Conservation (phyloP, 2,329 filamentous ascomycete genomes). For the Coniochaeta sp. region DNA sequence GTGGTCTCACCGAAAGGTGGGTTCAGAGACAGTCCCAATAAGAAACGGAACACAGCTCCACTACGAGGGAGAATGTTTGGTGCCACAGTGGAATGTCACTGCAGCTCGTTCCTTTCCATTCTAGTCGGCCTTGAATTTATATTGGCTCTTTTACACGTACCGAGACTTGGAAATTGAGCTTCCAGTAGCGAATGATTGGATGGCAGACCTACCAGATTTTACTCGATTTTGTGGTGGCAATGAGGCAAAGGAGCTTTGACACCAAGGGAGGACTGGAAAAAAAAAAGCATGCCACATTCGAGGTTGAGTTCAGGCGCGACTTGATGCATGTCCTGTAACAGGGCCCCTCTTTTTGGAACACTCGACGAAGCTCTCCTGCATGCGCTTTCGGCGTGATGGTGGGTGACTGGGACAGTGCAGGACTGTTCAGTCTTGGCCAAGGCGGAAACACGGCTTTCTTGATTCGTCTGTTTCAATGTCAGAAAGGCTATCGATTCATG, state of each 20-base stretch:
- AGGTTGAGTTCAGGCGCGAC: constrained; percentile 21
- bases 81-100: not conserved
- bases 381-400: not conserved
- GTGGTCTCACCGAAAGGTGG: not conserved
- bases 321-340: constrained; percentile 31
- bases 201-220: not conserved
- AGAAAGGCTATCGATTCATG: not conserved
- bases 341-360: constrained; percentile 18
- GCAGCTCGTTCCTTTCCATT: not conserved
- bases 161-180: not conserved
- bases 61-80: not conserved
- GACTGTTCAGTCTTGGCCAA: not conserved
- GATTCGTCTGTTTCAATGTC: constrained; percentile 16
- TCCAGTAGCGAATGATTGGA: not conserved
- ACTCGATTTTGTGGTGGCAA: not conserved
- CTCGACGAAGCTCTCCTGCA: constrained; percentile 17
- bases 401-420: not conserved
- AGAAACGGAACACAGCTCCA: not conserved
- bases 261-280: not conserved
- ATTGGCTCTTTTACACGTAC: not conserved
- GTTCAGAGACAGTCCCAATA: not conserved
- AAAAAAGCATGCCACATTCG: not conserved
- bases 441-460: constrained; percentile 15
- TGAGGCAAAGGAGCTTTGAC: not conserved
- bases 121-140: not conserved